Conservation (phyloP, 495 filamentous ascomycete genomes). For the Podospora sp. region DNA sequence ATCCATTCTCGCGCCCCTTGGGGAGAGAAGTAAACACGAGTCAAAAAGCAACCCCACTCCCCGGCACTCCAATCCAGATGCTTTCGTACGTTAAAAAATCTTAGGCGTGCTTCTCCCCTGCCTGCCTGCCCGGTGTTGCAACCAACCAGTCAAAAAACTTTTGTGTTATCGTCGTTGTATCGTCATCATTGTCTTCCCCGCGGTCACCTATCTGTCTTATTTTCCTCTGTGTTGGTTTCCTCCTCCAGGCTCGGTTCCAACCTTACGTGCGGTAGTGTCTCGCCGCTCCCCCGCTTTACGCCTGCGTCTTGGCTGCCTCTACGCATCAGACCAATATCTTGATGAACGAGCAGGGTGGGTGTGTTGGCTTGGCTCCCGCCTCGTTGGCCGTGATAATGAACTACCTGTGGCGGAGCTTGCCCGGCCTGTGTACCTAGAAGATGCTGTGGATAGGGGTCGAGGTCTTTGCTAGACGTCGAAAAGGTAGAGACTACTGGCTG, state of each 20-base stretch:
- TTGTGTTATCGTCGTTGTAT: neutral
- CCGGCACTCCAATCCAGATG: neutral
- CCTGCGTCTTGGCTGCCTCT: constrained; percentile 47
- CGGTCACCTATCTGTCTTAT: neutral
- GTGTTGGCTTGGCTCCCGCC: constrained; percentile 64
- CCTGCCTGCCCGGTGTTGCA: neutral
- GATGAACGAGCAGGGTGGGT: constrained; percentile 51
- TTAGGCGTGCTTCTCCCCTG: neutral
- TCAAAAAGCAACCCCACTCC: neutral
- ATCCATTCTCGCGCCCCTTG: neutral
- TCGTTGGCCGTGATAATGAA: constrained; percentile 62
- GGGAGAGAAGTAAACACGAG: too few relatives aligned
- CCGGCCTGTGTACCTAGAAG: constrained; percentile 59
- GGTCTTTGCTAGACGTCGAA: constrained; percentile 73
- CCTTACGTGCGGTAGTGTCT: constrained; percentile 45
- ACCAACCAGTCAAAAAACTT: neutral
- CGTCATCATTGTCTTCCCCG: neutral
- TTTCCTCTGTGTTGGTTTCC: constrained; percentile 13
- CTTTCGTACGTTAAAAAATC: neutral
- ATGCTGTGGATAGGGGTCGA: constrained; percentile 71
- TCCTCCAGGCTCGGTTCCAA: constrained; percentile 23
- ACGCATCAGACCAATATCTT: constrained; percentile 39
- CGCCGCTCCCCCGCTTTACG: constrained; percentile 36
- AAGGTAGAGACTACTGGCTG: constrained; percentile 73
- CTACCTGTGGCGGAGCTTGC: constrained; percentile 62